Base-by-base conservation (phyloP, 345 rosid genomes). In the Gossypium thurberi region DNA sequence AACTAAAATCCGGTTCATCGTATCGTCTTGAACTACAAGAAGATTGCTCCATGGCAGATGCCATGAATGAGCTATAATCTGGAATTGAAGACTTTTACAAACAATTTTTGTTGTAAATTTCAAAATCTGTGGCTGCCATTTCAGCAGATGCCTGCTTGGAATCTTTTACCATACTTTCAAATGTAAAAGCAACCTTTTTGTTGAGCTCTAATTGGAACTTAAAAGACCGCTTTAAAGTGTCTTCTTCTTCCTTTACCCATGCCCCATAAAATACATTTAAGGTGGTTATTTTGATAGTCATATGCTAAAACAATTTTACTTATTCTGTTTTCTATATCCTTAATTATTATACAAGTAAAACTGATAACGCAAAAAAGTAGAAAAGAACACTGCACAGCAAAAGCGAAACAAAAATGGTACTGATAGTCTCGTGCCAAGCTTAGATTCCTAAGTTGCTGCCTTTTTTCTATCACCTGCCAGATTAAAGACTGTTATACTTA, bases 1-100 rank as follows among this genome's bases (percentile, higher is more conserved):
- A 33, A 73, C 80, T 84, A 74, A 87, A 80, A 48, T 83, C 87
- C 20, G 76, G 33, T 58, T 85, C 85, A 5, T 78, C 87, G 53
- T 80, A 65, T 0, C 81, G 70, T 51, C 71, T 67, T 15, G 81
- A 78, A 60, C 52, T 61, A 65, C 51, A 60, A 14, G 72, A 37
- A 53, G 78, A 56, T 58, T 75, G 84, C 71, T 83, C 82, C 79
- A 80, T 74, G 70, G 71, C 25, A 20, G 79, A 70, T 26, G 76
- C 83, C 82, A 76, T 78, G 58, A 64, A 77, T 62, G 69, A 58
- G 48, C 6, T 13, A 8, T 1, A 10, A 17, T 8, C 48, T 58
- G 63, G 17, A 53, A 8, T 57, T 37, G 23, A 52, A 46, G 2
- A 18, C 37, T 65, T 65, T 21, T 43, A 42, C 43, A 64, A 64